These are phyloP conservation scores for Penicillium polonicum DNA, from an alignment of 2,329 filamentous ascomycete species.

Conservation along the genomic window DNA sequence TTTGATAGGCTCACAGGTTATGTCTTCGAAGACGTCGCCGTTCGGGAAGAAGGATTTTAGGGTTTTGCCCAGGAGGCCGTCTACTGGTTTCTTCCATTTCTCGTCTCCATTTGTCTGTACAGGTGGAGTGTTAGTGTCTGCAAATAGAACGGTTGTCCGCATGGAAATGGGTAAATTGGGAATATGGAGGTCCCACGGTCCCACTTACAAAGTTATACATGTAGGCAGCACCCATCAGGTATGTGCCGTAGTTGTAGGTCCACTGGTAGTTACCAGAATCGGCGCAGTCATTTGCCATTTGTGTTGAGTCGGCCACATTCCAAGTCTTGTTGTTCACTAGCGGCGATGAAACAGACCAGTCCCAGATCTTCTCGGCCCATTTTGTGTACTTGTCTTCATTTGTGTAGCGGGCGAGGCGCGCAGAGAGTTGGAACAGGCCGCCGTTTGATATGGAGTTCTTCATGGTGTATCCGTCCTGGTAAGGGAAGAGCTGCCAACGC, in stretches of 20 bases:
- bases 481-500: slow-evolving; percentile 76
- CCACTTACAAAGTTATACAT: slow-evolving; percentile 63
- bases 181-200: slow-evolving; percentile 14
- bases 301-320: slow-evolving; percentile 64
- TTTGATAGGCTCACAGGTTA: slow-evolving; percentile 59
- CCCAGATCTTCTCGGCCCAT: slow-evolving; percentile 61
- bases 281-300: slow-evolving; percentile 55
- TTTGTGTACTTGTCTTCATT: slow-evolving; percentile 63
- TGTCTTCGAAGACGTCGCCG: slow-evolving; percentile 45
- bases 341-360: slow-evolving; percentile 57
- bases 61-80: slow-evolving; percentile 54
- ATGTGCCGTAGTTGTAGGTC: slow-evolving; percentile 64
- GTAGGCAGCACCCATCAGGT: slow-evolving; percentile 61
- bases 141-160: background rate
- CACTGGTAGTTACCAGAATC: slow-evolving; percentile 63
- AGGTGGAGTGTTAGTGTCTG: background rate
- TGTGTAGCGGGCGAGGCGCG: slow-evolving; percentile 67
- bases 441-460: slow-evolving; percentile 82
- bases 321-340: slow-evolving; percentile 61
- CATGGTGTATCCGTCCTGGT: slow-evolving; percentile 77
- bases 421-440: slow-evolving; percentile 77
- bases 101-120: slow-evolving; percentile 48
- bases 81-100: slow-evolving; percentile 57
- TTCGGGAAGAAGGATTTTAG: slow-evolving; percentile 55
- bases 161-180: too few relatives aligned